phyloP scores from a whole-genome alignment of 495 filamentous ascomycete species.

The Paragyromitra xinjiangensis region DNA sequence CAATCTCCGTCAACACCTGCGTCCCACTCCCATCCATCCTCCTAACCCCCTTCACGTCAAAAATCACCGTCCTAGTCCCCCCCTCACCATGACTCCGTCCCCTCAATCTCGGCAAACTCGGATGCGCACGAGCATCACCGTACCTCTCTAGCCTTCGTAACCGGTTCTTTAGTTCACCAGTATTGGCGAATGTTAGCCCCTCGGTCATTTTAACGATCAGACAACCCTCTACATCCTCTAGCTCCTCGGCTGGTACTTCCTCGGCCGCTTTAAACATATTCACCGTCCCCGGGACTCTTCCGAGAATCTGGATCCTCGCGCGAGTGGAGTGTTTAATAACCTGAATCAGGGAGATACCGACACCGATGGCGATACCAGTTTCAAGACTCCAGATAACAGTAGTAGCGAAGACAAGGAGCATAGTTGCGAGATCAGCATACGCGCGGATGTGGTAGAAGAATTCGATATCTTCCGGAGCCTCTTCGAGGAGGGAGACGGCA shows the following conservation, averaged over 20 bases:
- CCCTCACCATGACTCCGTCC: constrained; percentile 61
- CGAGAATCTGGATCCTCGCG: constrained; percentile 95
- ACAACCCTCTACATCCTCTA: constrained; percentile 90
- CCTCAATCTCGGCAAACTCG: constrained; percentile 80
- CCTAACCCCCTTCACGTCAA: constrained; percentile 95
- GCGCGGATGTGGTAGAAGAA: constrained; percentile 91
- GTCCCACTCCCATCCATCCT: constrained; percentile 90
- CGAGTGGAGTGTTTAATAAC: constrained; percentile 89
- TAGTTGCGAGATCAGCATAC: constrained; percentile 83
- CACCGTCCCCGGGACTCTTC: constrained; percentile 79
- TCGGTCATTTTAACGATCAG: constrained; percentile 98
- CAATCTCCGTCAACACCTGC: constrained; percentile 90
- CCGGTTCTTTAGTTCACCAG: constrained; percentile 86
- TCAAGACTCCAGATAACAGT: constrained; percentile 93
- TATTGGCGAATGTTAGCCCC: constrained; percentile 95
- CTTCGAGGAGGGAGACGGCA: constrained; percentile 92
- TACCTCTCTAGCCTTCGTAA: constrained; percentile 86
- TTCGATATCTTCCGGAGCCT: constrained; percentile 85
- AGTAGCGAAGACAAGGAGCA: constrained; percentile 85
- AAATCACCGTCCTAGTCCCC: constrained; percentile 88
- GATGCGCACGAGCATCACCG: constrained; percentile 82
- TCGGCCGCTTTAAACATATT: constrained; percentile 89
- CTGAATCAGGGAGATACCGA: constrained; percentile 85
- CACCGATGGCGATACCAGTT: constrained; percentile 86
- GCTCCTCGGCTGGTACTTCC: constrained; percentile 69